Percentiles rank a stretch among this genome's conserved stretches.
Evolutionary conservation across 805 yeast species (phyloP).

Genomic region (Spathaspora passalidarum): DNA sequence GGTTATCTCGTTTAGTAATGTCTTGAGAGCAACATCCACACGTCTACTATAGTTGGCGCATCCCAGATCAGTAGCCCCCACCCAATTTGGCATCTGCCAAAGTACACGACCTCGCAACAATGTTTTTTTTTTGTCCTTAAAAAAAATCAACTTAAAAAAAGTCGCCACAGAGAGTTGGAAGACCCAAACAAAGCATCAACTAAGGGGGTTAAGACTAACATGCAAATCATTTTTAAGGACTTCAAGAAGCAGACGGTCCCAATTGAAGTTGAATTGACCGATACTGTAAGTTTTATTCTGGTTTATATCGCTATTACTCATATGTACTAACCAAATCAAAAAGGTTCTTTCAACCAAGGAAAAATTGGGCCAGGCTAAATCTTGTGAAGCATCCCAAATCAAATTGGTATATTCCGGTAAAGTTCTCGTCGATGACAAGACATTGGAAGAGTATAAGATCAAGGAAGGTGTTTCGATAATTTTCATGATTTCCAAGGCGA

Average conservation of each 20-base stretch:
- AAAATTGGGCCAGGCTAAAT: slow-evolving; percentile 64
- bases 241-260: slow-evolving; percentile 88
- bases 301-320: not conserved
- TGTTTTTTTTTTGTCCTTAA: not conserved
- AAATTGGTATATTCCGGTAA: slow-evolving; percentile 92
- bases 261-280: slow-evolving; percentile 67
- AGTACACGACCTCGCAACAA: not conserved
- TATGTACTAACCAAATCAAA: slow-evolving; percentile 11
- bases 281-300: slow-evolving; percentile 49
- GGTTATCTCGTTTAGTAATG: not conserved
- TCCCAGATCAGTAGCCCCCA: too few relatives aligned
- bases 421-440: slow-evolving; percentile 80
- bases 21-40: not conserved
- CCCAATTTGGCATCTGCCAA: not conserved
- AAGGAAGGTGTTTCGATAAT: slow-evolving; percentile 87
- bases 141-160: not conserved
- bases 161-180: not conserved
- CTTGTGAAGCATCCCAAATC: slow-evolving; percentile 68
- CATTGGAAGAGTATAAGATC: slow-evolving; percentile 67
- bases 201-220: slow-evolving; percentile 21
- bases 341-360: slow-evolving; percentile 69
- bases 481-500: slow-evolving; percentile 71
- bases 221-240: slow-evolving; percentile 85
- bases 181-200: not conserved
- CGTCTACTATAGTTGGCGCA: too few relatives aligned